Evolutionary conservation across 305 asterid species (phyloP).

Genomic region (Fraxinus ornus): DNA sequence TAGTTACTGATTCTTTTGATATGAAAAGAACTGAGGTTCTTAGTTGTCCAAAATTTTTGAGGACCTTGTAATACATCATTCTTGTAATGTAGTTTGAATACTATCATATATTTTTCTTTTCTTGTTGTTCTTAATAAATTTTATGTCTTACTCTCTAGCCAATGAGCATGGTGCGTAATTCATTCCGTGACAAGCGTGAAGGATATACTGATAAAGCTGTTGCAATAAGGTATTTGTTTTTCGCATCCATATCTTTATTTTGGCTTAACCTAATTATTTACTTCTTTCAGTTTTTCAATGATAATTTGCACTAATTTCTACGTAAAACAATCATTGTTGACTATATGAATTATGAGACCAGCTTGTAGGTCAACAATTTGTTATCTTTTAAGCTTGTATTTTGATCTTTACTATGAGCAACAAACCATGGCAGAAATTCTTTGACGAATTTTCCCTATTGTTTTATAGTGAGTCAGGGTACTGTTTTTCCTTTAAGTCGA

Average conservation of each 20-base stretch:
- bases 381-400: conserved; percentile 12
- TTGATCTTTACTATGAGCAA: conserved; percentile 1
- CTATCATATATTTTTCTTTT: neutral
- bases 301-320: conserved; percentile 7
- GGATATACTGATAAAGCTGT: conserved; percentile 97
- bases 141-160: conserved; percentile 62
- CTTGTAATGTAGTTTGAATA: neutral
- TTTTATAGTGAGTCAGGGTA: conserved; percentile 1
- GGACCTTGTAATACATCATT: conserved; percentile 1
- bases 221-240: conserved; percentile 62
- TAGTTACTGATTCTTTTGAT: conserved; percentile 2
- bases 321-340: neutral
- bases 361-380: conserved; percentile 10
- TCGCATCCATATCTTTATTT: conserved; percentile 8
- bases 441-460: neutral
- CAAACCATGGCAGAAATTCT: neutral
- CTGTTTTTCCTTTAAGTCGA: neutral
- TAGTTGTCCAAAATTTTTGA: conserved; percentile 7
- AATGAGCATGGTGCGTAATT: conserved; percentile 70
- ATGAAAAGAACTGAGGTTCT: conserved; percentile 5
- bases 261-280: neutral
- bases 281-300: neutral
- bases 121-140: conserved; percentile 21
- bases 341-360: conserved; percentile 17
- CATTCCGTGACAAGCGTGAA: conserved; percentile 84